A percentile compares a stretch with the other conserved stretches of the same genome.
Evolutionary conservation across 805 yeast genomes (phyloP).

Genomic region (Yarrowia sp.): DNA sequence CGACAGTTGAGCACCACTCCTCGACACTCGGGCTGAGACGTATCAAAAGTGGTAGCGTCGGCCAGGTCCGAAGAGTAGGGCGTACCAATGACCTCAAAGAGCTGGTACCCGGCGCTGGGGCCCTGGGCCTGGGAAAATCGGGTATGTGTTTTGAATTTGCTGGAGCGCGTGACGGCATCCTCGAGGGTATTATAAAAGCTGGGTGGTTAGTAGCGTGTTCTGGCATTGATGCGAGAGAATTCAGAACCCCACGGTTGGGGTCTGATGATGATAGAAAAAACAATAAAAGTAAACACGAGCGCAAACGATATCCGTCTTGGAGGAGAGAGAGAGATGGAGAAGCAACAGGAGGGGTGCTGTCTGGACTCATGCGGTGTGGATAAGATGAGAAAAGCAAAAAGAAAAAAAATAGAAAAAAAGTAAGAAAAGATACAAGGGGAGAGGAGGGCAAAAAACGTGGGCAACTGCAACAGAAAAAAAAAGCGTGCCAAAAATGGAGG

Average conservation of each 20-base stretch:
- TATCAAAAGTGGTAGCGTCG: neutral
- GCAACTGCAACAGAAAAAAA: no score
- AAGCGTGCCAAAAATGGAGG: no score
- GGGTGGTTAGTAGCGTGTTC: conserved; percentile 1
- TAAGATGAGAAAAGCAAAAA: neutral
- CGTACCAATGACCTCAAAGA: conserved; percentile 19
- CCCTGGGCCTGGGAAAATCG: neutral
- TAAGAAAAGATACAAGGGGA: neutral
- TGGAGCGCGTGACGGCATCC: conserved; percentile 4
- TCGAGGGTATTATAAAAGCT: conserved; percentile 19
- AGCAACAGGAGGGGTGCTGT: neutral
- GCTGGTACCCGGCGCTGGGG: neutral
- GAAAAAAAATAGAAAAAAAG: neutral
- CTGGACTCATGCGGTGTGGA: conserved; percentile 43
- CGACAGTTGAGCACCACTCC: conserved; percentile 18
- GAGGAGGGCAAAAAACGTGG: no score
- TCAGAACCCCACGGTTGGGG: neutral
- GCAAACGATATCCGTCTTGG: neutral
- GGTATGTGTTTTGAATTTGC: conserved; percentile 14
- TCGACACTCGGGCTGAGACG: conserved; percentile 6
- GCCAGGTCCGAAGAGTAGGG: conserved; percentile 13
- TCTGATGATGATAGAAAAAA: neutral
- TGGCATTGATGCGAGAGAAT: neutral
- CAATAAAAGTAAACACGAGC: neutral
- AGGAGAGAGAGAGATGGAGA: no score